Conservation (phyloP, 169 alveolate genomes). For the Plasmodium ovale region DNA sequence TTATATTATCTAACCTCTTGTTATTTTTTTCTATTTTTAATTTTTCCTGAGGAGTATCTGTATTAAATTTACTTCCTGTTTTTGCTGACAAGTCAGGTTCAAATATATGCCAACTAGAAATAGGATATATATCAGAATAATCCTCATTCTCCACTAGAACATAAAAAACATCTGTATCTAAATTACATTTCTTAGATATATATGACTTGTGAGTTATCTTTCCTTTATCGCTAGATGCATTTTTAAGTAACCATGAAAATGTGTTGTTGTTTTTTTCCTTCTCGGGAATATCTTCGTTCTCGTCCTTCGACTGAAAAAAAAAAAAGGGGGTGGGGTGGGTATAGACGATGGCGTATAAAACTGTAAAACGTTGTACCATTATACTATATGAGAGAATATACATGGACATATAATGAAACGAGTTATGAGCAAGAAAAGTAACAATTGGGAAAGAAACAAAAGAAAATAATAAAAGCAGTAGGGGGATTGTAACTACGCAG, state of each 20-base stretch:
- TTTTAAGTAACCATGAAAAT: conserved; percentile 63
- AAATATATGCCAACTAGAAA: conserved; percentile 74
- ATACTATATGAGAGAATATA: no score
- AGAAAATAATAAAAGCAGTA: no score
- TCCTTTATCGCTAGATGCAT: conserved; percentile 28
- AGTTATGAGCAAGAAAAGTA: no score
- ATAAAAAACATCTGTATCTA: conserved; percentile 72
- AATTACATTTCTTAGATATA: conserved; percentile 71
- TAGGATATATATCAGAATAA: conserved; percentile 71
- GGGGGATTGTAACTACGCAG: no score
- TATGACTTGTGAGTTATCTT: conserved; percentile 47
- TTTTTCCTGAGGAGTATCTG: conserved; percentile 44
- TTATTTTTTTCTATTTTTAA: conserved; percentile 21
- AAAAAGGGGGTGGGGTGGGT: no score
- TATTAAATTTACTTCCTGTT: conserved; percentile 23
- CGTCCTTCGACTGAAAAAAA: conserved; percentile 45
- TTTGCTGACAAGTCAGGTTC: conserved; percentile 71
- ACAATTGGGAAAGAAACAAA: no score
- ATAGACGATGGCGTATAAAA: no score
- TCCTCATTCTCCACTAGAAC: conserved; percentile 70
- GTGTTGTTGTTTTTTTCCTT: conserved; percentile 37
- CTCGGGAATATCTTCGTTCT: neutral
- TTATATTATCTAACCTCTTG: conserved; percentile 70
- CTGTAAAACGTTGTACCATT: no score
- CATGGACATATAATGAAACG: no score